These are phyloP conservation scores for Metarhizium brunneum DNA, from an alignment of 2,329 filamentous ascomycete genomes.

Conservation along the genomic window DNA sequence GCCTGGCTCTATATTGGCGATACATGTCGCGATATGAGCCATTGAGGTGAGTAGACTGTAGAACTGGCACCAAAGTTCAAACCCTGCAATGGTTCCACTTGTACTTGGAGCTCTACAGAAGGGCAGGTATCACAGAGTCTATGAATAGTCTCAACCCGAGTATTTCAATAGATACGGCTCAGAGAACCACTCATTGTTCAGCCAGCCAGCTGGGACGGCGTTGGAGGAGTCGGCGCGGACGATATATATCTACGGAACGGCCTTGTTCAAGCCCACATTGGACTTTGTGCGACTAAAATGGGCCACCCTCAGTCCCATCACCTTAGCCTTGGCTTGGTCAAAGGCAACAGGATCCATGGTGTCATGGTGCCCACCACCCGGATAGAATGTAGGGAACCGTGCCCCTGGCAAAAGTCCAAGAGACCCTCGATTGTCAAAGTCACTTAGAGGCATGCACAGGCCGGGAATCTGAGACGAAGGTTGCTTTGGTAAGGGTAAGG, in stretches of 20 bases:
- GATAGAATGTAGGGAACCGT: constrained; percentile 3
- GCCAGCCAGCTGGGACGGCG: neutral
- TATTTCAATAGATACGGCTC: neutral
- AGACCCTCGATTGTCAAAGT: constrained; percentile 7
- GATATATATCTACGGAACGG: constrained; percentile 3
- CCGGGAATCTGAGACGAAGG: constrained; percentile 12
- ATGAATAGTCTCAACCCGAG: neutral
- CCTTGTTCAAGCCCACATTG: neutral
- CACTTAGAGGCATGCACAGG: constrained; percentile 9
- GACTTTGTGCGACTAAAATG: neutral
- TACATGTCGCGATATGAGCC: constrained; percentile 54
- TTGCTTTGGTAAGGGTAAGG: constrained; percentile 3
- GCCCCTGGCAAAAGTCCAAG: constrained; percentile 2
- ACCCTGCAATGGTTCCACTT: neutral
- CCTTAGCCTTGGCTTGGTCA: constrained; percentile 3
- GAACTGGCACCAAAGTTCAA: neutral
- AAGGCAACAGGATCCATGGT: neutral
- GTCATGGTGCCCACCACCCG: constrained; percentile 2
- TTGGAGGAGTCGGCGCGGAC: neutral
- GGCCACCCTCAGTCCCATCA: neutral
- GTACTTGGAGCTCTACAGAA: neutral
- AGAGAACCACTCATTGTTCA: neutral
- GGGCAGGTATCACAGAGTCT: neutral
- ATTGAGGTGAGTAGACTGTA: constrained; percentile 25
- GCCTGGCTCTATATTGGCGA: constrained; percentile 38